Evolutionary conservation across 805 yeast genomes (phyloP).

Genomic region (Zygotorulaspora chibaensis): DNA sequence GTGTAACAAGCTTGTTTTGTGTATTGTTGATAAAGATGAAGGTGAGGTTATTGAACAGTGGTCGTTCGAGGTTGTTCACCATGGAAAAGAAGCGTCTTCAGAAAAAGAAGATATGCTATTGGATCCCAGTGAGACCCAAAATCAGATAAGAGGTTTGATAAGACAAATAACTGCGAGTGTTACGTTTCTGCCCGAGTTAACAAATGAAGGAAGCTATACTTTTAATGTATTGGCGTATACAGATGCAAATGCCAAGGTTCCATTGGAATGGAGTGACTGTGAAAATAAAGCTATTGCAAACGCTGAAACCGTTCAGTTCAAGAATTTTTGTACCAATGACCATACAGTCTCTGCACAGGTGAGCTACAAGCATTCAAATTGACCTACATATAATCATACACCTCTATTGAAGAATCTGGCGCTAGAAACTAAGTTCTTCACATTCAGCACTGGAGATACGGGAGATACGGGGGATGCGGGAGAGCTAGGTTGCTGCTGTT

Average conservation of each 20-base stretch:
- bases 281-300: slow-evolving; percentile 54
- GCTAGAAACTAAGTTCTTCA: slow-evolving; percentile 19
- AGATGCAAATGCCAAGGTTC: slow-evolving; percentile 61
- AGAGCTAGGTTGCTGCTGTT: slow-evolving; percentile 14
- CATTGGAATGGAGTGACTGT: slow-evolving; percentile 82
- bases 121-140: slow-evolving; percentile 47
- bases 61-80: slow-evolving; percentile 66
- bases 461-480: background rate
- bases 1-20: slow-evolving; percentile 65
- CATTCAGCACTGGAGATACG: slow-evolving; percentile 12
- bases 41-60: slow-evolving; percentile 76
- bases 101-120: slow-evolving; percentile 20
- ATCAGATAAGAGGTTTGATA: slow-evolving; percentile 77
- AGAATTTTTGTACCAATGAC: slow-evolving; percentile 59
- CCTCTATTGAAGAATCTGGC: slow-evolving; percentile 25
- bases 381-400: slow-evolving; percentile 17
- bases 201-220: slow-evolving; percentile 54
- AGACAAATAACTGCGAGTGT: slow-evolving; percentile 87
- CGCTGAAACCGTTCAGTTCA: slow-evolving; percentile 65
- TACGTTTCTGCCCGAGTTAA: slow-evolving; percentile 74
- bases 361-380: slow-evolving; percentile 34
- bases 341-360: slow-evolving; percentile 75
- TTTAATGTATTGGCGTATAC: slow-evolving; percentile 84
- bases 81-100: slow-evolving; percentile 12
- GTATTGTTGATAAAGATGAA: slow-evolving; percentile 62